Evolutionary conservation across 352 stramenopile species (phyloP).

Genomic region (Aphanomyces euteiches): DNA sequence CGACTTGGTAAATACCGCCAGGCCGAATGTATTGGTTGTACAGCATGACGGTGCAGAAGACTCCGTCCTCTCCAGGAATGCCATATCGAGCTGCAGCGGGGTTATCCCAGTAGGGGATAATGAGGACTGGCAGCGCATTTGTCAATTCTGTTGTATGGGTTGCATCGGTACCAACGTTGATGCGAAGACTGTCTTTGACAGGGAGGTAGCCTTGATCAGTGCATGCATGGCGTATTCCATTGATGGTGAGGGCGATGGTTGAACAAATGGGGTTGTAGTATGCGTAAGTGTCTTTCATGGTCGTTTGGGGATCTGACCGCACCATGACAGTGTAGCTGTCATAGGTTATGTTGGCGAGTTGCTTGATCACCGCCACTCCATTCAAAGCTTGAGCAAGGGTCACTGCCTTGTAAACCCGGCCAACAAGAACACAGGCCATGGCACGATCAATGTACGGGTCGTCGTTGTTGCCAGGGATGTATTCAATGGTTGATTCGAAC

Average conservation of each 20-base stretch:
- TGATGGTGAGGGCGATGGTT: not conserved
- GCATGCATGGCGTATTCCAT: not conserved
- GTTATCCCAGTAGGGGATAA: not conserved
- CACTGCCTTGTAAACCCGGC: not conserved
- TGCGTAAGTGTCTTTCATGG: not conserved
- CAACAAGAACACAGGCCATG: no score
- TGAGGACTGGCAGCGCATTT: not conserved
- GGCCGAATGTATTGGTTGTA: not conserved
- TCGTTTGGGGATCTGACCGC: not conserved
- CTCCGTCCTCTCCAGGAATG: not conserved
- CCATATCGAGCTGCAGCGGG: no score
- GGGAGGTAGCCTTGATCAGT: not conserved
- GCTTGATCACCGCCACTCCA: not conserved
- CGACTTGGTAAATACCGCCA: not conserved
- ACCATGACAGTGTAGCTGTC: not conserved
- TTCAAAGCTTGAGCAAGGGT: not conserved
- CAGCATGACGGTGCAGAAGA: not conserved
- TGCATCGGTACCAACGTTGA: not conserved
- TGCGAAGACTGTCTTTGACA: not conserved
- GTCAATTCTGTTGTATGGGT: not conserved
- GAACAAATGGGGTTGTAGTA: not conserved
- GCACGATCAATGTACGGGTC: no score
- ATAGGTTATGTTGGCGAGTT: not conserved
- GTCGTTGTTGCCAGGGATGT: no score
- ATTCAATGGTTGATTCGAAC: no score